Percentiles rank a stretch among this genome's conserved stretches.
These are phyloP conservation scores for Aspergillus incahuasiensis DNA, from an alignment of 495 filamentous ascomycete genomes.

Conservation along the genomic window DNA sequence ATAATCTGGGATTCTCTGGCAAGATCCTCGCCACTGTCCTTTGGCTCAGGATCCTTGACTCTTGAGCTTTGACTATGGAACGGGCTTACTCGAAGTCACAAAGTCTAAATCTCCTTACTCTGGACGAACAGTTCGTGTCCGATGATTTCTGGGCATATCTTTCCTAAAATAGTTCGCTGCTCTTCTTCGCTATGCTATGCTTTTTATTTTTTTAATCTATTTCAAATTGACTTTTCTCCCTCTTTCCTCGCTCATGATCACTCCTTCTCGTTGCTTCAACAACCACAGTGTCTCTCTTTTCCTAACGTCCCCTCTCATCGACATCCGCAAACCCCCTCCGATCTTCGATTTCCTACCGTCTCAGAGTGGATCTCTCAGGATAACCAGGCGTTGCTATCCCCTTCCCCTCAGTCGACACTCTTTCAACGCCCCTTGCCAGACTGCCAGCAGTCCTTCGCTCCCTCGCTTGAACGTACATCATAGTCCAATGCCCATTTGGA, in stretches of 20 bases:
- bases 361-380: not conserved
- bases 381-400: not conserved
- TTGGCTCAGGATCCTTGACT: not conserved
- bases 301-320: not conserved
- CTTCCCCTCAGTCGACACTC: slow-evolving; percentile 6
- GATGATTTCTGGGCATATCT: not conserved
- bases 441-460: slow-evolving; percentile 1
- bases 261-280: not conserved
- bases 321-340: not conserved
- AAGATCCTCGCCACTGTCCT: not conserved
- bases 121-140: not conserved
- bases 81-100: not conserved
- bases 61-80: not conserved
- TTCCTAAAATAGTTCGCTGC: slow-evolving; percentile 20
- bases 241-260: not conserved
- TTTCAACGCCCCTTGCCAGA: slow-evolving; percentile 9
- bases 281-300: not conserved
- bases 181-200: slow-evolving; percentile 10
- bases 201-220: slow-evolving; percentile 4
- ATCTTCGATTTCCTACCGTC: slow-evolving; percentile 1
- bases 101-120: slow-evolving; percentile 3
- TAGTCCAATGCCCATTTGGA: slow-evolving; percentile 11
- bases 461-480: slow-evolving; percentile 7
- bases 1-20: not conserved
- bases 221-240: slow-evolving; percentile 5